Evolutionary conservation across 805 yeast genomes (phyloP), one percentile per base, ranked within the genome.

Genomic region (Danielia oregonensis): DNA sequence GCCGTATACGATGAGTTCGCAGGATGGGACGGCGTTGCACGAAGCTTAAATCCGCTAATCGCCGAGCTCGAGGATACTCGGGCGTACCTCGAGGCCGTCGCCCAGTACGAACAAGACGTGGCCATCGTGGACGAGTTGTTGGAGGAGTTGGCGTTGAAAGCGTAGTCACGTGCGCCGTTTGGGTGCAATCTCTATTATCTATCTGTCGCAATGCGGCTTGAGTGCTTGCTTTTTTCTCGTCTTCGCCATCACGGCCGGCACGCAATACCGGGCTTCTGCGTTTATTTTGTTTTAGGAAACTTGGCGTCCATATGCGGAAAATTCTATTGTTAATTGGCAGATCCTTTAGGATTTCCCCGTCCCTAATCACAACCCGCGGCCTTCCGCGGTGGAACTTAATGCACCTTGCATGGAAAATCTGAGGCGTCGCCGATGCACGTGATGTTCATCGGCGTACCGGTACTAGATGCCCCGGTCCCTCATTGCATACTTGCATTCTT

Each of bases 1-100:
- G 52, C 53, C 1, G 56, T 61, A 5, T 40, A 42, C 35, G 59
- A 52, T 24, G 57, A 50, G 9, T 43, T 48, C n/a, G 40, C 44
- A 17, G 59, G 55, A 26, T 52, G 57, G 32, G 55, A 50, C 16
- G 35, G 35, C 21, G 25, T 32, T 11, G 35, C 26, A 4, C 29
- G 24, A 11, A 22, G 35, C 30, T 32, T 26, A n/a, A 25, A 26
- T 9, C 34, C 33, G 13, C 12, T n/a, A 7, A 8, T 13, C 16
- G 30, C 31, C 24, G 35, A 32, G 25, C 29, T 25, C 4, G 35
- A 32, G 13, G 30, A 32, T 12, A 18, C 13, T 24, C 17, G 27
- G 17, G 14, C 17, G 18, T 32, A n/a, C n/a, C 19, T 14, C 13
- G 25, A 24, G 6, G 35, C 35, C 3, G 10, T 32, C 17, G 10